These are phyloP conservation scores for Chlamydomonas sp. DNA, from an alignment of 139 green algal species.

Conservation along the genomic window DNA sequence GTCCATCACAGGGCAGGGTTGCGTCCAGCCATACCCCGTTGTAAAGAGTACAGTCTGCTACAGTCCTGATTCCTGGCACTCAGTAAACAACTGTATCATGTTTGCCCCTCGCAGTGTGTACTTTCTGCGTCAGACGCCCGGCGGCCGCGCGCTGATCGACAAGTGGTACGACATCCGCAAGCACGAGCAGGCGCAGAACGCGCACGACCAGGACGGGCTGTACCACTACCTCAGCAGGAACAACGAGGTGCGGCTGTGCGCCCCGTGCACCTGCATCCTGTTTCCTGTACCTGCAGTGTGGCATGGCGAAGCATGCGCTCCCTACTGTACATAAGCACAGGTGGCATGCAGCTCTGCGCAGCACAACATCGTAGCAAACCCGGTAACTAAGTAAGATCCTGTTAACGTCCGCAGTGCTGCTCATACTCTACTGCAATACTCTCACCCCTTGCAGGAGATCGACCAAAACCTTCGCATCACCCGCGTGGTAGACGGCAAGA, in stretches of 20 bases:
- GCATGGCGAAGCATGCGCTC: not conserved
- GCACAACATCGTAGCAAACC: too few relatives aligned
- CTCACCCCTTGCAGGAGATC: not conserved
- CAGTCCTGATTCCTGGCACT: not conserved
- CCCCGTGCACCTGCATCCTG: too few relatives aligned
- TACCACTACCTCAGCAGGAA: conserved; percentile 42
- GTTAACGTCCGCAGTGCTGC: not conserved
- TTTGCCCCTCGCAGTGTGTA: conserved; percentile 30
- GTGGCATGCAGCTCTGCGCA: not conserved
- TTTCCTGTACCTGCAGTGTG: too few relatives aligned
- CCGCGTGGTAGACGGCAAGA: conserved; percentile 17
- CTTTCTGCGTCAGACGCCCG: conserved; percentile 43
- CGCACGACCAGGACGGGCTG: conserved; percentile 51
- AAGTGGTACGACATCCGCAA: conserved; percentile 43
- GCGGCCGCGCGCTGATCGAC: conserved; percentile 45
- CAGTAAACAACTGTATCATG: conserved; percentile 5
- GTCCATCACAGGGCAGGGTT: too few relatives aligned
- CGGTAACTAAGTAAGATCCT: too few relatives aligned
- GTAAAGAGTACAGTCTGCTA: not conserved
- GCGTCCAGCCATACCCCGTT: too few relatives aligned
- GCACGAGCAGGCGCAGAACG: conserved; percentile 8
- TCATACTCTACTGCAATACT: not conserved
- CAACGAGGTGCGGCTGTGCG: not conserved
- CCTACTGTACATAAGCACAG: not conserved
- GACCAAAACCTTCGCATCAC: conserved; percentile 5